Percentiles rank a stretch among this genome's conserved stretches.
These are phyloP conservation scores for Leccinum uliginosum DNA, from an alignment of 768 basidiomycete species.

Conservation along the genomic window DNA sequence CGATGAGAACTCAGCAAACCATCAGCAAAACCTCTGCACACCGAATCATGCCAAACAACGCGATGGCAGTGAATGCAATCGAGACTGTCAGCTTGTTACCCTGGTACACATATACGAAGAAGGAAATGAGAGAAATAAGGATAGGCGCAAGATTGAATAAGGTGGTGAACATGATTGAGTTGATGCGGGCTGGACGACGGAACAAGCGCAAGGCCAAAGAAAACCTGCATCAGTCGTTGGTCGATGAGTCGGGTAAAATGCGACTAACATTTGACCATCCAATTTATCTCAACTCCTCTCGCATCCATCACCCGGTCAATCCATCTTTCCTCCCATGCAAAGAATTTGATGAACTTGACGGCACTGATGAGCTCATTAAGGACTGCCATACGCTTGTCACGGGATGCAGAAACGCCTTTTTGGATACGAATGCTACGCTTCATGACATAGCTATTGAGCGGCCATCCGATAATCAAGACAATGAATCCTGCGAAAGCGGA, in stretches of 20 bases:
- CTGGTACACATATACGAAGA: conserved; percentile 66
- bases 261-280: conserved; percentile 65
- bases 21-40: conserved; percentile 20
- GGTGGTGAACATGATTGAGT: conserved; percentile 64
- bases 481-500: conserved; percentile 44
- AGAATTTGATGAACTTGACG: conserved; percentile 41
- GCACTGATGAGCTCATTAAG: conserved; percentile 43
- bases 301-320: conserved; percentile 40
- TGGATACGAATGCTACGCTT: conserved; percentile 35
- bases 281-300: conserved; percentile 65
- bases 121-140: conserved; percentile 74
- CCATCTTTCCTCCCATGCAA: conserved; percentile 43
- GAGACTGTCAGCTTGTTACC: conserved; percentile 74
- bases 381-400: conserved; percentile 42
- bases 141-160: conserved; percentile 79
- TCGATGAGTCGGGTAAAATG: background rate
- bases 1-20: background rate
- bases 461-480: conserved; percentile 36
- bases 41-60: conserved; percentile 83
- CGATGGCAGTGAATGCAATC: conserved; percentile 84
- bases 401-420: conserved; percentile 29
- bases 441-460: conserved; percentile 38
- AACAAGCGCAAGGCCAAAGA: background rate
- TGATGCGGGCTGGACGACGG: conserved; percentile 53
- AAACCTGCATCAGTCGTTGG: background rate